Evolutionary conservation across 2,329 filamentous ascomycete species (phyloP), one percentile per base, ranked within the genome.

Genomic region (Colletotrichum incanum): DNA sequence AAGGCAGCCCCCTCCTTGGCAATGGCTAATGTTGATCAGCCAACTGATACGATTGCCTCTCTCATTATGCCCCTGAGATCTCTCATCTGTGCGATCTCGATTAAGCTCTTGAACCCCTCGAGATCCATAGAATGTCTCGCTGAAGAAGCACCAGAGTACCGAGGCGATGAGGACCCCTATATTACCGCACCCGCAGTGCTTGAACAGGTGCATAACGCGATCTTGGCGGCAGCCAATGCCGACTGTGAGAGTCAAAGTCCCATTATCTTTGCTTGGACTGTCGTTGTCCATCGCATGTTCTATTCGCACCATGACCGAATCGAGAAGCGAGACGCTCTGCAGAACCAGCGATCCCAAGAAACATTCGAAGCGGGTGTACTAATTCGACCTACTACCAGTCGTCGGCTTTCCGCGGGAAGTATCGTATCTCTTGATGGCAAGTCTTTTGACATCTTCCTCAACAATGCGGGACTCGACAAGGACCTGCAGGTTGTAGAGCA

Each of bases 191-290:
- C 91, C 3, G 87, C 90, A 8, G 89, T 93, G 26, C 86, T 97
- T n/a, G 88, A 90, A 60, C 88, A 91, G 65, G 88, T 98, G 18
- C 94, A 96, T 76, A 88, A 89, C 64, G 88, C 92, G n/a, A 86
- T 98, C 43, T 82, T 92, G 31, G 84, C 86, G 67, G 89, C 91
- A 9, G 88, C 90, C 16, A 86, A 86, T 37, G 79, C 82, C 26
- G 87, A 87, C 20, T 85, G 89, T n/a, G 84, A 86, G 47, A 89
- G 90, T 45, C 93, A 93, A 26, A 91, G 90, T 67, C 94, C 94
- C 1, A 90, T 93, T 23, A 88, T 94, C 26, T 93, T 97, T 75
- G 90, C 93, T 3, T 98, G 95, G 95, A 91, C 92, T 5, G 85
- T 96, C 59, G 89, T 98, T 34, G 85, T 95, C 12, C 89, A 93